Percentiles rank a stretch among this genome's conserved stretches.
phyloP scores from a whole-genome alignment of 1,139 yeast genomes.

The Hemisphaericaspora lyxosophila region DNA sequence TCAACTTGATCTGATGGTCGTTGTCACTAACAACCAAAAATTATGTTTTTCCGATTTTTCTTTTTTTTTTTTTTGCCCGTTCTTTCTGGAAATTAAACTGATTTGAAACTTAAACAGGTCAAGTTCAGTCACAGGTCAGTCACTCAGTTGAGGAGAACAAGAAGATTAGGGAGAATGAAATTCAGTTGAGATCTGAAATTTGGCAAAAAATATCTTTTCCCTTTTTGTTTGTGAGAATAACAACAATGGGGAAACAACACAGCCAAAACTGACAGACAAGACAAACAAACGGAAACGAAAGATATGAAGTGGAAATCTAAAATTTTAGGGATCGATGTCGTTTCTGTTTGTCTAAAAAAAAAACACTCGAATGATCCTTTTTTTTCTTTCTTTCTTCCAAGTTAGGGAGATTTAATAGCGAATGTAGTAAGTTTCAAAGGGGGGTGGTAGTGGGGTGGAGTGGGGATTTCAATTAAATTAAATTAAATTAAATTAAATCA shows the following conservation, averaged over 20 bases:
- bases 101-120: no score
- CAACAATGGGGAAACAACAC: background rate
- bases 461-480: background rate
- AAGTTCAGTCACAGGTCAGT: no score
- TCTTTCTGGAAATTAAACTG: no score
- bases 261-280: background rate
- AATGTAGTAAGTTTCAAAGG: background rate
- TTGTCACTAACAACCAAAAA: background rate
- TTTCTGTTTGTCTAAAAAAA: no score
- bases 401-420: background rate
- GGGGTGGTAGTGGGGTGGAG: background rate
- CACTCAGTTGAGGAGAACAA: background rate
- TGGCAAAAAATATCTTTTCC: no score
- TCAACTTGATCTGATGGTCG: conserved; percentile 1
- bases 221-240: no score
- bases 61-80: background rate
- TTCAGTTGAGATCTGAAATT: background rate
- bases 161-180: background rate
- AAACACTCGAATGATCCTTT: background rate
- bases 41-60: background rate
- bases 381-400: background rate
- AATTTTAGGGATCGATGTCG: no score
- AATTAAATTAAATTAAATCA: background rate
- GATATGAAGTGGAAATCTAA: no score
- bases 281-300: background rate